Evolutionary conservation across 2,329 filamentous ascomycete genomes (phyloP), one percentile per base, ranked within the genome.

Genomic region (Penicillium brevicompactum): DNA sequence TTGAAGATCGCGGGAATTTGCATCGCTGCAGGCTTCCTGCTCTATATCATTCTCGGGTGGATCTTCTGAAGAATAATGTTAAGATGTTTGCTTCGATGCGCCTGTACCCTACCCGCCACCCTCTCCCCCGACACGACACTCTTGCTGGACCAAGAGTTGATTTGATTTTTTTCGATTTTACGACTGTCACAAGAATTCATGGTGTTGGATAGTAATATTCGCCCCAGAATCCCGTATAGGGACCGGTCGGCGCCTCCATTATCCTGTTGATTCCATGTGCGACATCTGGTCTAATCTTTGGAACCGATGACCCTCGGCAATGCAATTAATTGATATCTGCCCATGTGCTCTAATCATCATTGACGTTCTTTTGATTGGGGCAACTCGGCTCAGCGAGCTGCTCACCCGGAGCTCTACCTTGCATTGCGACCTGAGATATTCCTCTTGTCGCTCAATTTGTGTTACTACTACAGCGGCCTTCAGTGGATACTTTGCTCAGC

Each of bases 1-100:
- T 75, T 99, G 58, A 97, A 97, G 75, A 80, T 99, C 46, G 87
- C 92, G 0, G 93, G 85, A 22, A 95, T 97, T 38, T 82, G 96
- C 22, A 82, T 93, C 42, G 91, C 78, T 6, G 75, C 79, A 8
- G 87, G 95, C 45, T 66, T 97, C 50, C 74, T 92, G 53, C 69
- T 96, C 38, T 97, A 90, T 75, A 92, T 92, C 70, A 76, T 88
- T 11, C 77, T 82, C 63, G 84, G 84, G 62, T 80, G 87, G 73
- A 78, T 91, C 51, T 84, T 90, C 41, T 77, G 58, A 61, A 32
- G 47, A 8, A 21, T 3, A 7, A 2, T 11, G 6, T 4, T 8
- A 16, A 9, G 11, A 11, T 45, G 30, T 3, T 34, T 27, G 1
- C 40, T 27, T 8, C 24, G 3, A 27, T n/a, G n/a, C 14, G 34